Conservation (phyloP, 2,329 filamentous ascomycete genomes). For the Sarocladium oryzae region DNA sequence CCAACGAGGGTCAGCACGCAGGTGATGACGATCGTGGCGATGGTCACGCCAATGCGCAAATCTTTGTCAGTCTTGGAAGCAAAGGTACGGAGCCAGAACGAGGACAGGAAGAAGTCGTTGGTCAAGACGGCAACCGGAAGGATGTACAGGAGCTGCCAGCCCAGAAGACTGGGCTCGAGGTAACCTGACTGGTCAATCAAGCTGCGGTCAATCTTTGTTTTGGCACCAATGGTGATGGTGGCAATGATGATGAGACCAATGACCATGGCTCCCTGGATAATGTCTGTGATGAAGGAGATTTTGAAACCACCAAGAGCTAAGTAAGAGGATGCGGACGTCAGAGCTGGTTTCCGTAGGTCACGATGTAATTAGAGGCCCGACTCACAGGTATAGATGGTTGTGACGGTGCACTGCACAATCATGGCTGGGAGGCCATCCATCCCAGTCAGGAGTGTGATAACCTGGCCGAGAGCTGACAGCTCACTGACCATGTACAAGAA, state of each 20-base stretch:
- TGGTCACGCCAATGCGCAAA: constrained; percentile 65
- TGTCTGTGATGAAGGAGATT: constrained; percentile 79
- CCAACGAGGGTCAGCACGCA: constrained; percentile 69
- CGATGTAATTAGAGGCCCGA: background rate
- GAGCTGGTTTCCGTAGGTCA: background rate
- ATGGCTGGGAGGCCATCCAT: constrained; percentile 68
- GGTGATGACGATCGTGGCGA: constrained; percentile 59
- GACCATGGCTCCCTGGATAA: constrained; percentile 75
- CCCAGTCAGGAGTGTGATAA: constrained; percentile 67
- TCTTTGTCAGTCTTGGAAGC: constrained; percentile 73
- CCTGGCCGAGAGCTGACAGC: constrained; percentile 74
- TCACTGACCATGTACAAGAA: constrained; percentile 86
- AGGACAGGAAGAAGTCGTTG: constrained; percentile 82
- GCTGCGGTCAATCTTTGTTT: constrained; percentile 63
- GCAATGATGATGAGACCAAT: constrained; percentile 68
- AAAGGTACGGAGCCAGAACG: constrained; percentile 80
- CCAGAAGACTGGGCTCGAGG: constrained; percentile 62
- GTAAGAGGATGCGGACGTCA: constrained; percentile 7
- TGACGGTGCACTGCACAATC: constrained; percentile 71
- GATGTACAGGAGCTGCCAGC: constrained; percentile 83
- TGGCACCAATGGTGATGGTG: constrained; percentile 68
- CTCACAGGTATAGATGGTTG: constrained; percentile 76
- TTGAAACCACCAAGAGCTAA: constrained; percentile 75
- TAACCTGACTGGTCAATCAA: constrained; percentile 64
- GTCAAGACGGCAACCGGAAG: constrained; percentile 73